Evolutionary conservation across 345 rosid species (phyloP).

Genomic region (Rhodomyrtus tomentosa): DNA sequence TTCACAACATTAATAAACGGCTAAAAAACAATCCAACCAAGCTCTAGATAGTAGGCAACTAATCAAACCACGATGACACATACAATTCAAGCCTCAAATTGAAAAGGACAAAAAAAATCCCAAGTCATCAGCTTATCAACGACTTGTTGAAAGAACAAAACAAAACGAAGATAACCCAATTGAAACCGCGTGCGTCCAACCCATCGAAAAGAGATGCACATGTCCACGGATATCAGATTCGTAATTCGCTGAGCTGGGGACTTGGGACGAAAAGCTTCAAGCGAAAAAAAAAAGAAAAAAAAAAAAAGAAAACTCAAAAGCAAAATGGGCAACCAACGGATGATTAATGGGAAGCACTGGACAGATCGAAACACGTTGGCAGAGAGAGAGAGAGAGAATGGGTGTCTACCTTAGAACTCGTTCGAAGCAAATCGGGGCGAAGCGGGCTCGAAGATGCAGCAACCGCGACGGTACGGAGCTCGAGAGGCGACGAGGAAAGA

Average conservation of each 20-base stretch:
- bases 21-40: not conserved
- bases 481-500: not conserved
- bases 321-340: not conserved
- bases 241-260: not conserved
- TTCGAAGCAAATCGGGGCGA: not conserved
- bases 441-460: not conserved
- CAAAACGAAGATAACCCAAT: not conserved
- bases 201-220: not conserved
- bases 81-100: not conserved
- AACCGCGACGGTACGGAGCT: not conserved
- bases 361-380: not conserved
- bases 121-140: not conserved
- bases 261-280: not conserved
- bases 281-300: not conserved
- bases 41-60: not conserved
- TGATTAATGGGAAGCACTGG: not conserved
- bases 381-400: not conserved
- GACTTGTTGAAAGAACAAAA: not conserved
- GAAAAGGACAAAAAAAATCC: not conserved
- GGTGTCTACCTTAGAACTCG: not conserved
- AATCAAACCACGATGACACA: not conserved
- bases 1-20: not conserved
- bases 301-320: not conserved
- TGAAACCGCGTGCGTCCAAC: not conserved
- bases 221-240: not conserved